Base-by-base conservation (phyloP, 1,284 basidiomycete species). In the Trametes versicolor region DNA sequence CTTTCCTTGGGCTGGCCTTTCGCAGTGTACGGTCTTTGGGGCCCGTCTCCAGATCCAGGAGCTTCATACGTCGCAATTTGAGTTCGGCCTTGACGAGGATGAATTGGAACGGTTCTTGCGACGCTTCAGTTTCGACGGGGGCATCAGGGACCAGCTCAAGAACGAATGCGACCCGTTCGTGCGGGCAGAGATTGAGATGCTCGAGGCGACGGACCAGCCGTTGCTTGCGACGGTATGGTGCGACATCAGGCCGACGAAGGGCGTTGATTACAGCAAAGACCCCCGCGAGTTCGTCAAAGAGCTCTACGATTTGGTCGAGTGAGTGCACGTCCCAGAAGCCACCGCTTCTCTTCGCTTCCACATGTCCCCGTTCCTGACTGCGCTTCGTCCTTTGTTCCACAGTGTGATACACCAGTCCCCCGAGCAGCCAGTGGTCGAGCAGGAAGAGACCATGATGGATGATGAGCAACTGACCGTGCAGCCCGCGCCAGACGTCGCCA, bases 11-110 rank as follows among this genome's bases (percentile, higher is more conserved):
- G 48, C 58, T 32, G 64, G 71, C 64, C 50, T 52, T 15, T 17
- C 58, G 19, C 72, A 73, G 48, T 76, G 72, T 71, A 71, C 70
- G 34, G 62, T 72, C 21, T 67, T 68, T 49, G 72, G 73, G 32
- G 65, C 67, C 13, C 70, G 72, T 4, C 60, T 74, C 10, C 53
- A 47, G 36, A 66, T 74, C 6, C 45, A 62, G 45, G 58, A 39
- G 23, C 37, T 71, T 12, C 66, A 70, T 48, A 66, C 69, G n/a
- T 71, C 68, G 1, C 47, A 54, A 47, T 68, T 72, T 4, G 32
- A 37, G 19, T 74, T 72, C 59, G 58, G 58, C 27, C 48, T 73
- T 59, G 63, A 65, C 37, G 72, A 73, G 25, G 72, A 72, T 58
- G 68, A 71, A 34, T 67, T 71, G 47, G 61, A 47, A 29, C 62